Conservation (phyloP, 2,329 filamentous ascomycete species). For the Xylaria sp. region DNA sequence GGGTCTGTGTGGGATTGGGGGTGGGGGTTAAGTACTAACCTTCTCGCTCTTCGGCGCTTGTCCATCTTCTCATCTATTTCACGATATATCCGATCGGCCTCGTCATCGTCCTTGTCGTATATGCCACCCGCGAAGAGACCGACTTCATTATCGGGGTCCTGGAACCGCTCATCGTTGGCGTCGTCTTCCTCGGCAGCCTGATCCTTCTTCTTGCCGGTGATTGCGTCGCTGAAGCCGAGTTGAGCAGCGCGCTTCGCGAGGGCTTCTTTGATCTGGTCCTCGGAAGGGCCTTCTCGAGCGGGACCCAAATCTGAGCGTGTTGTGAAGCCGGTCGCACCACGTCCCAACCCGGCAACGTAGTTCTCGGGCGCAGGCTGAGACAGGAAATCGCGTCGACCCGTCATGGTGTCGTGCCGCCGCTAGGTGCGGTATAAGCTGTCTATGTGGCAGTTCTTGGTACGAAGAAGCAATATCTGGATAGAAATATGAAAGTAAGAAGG, state of each 20-base stretch:
- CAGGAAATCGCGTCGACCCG: slow-evolving; percentile 82
- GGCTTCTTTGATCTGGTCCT: slow-evolving; percentile 98
- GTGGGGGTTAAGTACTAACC: slow-evolving; percentile 70
- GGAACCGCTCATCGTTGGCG: slow-evolving; percentile 83
- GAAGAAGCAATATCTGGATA: background rate
- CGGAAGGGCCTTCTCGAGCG: slow-evolving; percentile 91
- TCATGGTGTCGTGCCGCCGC: slow-evolving; percentile 54
- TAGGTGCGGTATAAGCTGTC: background rate
- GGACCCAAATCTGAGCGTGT: slow-evolving; percentile 96
- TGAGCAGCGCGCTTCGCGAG: slow-evolving; percentile 92
- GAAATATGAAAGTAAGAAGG: background rate
- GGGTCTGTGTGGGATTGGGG: slow-evolving; percentile 48
- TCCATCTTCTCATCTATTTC: slow-evolving; percentile 98
- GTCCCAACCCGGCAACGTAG: slow-evolving; percentile 94
- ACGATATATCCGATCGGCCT: slow-evolving; percentile 95
- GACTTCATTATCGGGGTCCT: slow-evolving; percentile 97
- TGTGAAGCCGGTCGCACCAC: slow-evolving; percentile 97
- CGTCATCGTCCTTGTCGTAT: slow-evolving; percentile 97
- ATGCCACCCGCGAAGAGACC: slow-evolving; percentile 94
- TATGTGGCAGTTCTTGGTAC: background rate
- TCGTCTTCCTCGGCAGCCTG: slow-evolving; percentile 79
- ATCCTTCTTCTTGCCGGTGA: slow-evolving; percentile 72
- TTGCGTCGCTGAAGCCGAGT: slow-evolving; percentile 74
- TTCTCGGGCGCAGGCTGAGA: slow-evolving; percentile 87
- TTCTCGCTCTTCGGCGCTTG: slow-evolving; percentile 83